phyloP scores from a whole-genome alignment of 805 yeast species.

The Candida krabiensis region DNA sequence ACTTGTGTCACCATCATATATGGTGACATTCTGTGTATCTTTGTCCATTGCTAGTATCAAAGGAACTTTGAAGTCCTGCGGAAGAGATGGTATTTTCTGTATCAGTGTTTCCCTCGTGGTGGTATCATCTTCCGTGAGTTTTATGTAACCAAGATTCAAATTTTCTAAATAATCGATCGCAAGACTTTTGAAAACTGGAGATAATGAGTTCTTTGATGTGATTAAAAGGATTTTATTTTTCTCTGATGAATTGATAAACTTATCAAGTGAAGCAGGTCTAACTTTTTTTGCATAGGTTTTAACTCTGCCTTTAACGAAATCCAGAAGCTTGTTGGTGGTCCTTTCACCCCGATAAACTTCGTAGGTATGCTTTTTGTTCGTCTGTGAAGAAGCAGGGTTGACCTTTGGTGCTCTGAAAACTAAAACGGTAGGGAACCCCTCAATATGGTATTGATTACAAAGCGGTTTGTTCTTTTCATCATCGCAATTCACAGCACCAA shows the following conservation, averaged over 20 bases:
- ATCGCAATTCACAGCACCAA: constrained; percentile 89
- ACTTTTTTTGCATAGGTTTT: constrained; percentile 65
- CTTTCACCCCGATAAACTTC: constrained; percentile 67
- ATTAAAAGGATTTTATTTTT: constrained; percentile 49
- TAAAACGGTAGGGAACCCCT: constrained; percentile 83
- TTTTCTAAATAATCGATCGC: constrained; percentile 66
- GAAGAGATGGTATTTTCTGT: constrained; percentile 17
- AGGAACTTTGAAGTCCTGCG: constrained; percentile 22
- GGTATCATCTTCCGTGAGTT: constrained; percentile 30
- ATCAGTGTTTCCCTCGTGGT: constrained; percentile 17
- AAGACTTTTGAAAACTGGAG: constrained; percentile 61
- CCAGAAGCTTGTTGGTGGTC: constrained; percentile 50
- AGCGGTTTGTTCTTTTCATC: constrained; percentile 60
- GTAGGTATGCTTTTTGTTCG: constrained; percentile 42
- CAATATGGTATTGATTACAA: constrained; percentile 63
- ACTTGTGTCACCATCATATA: constrained; percentile 31
- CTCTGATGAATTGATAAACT: constrained; percentile 23
- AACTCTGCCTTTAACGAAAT: constrained; percentile 55
- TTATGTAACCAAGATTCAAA: constrained; percentile 48
- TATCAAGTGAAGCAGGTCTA: constrained; percentile 32
- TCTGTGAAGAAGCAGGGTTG: constrained; percentile 13
- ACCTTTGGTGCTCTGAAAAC: constrained; percentile 81
- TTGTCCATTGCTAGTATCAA: constrained; percentile 23
- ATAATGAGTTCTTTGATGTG: constrained; percentile 46
- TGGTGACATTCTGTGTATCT: constrained; percentile 16